Evolutionary conservation across 805 yeast species (phyloP).

Genomic region (Soucietia sequanensis): DNA sequence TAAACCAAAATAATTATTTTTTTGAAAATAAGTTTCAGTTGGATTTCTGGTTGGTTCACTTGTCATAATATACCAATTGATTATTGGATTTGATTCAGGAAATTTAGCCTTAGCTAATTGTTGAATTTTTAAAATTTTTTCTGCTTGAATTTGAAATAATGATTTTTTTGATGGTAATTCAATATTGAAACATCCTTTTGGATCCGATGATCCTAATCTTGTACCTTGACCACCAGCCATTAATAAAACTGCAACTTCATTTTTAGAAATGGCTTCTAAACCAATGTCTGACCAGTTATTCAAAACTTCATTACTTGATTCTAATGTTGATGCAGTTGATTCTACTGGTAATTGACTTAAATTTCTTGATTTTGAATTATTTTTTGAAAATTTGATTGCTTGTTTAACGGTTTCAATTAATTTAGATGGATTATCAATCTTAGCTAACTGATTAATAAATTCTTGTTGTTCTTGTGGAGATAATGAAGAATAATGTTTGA

Average conservation of each 20-base stretch:
- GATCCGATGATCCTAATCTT: slow-evolving; percentile 82
- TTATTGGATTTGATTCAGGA: slow-evolving; percentile 25
- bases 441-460: slow-evolving; percentile 41
- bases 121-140: slow-evolving; percentile 68
- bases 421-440: slow-evolving; percentile 39
- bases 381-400: slow-evolving; percentile 44
- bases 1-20: slow-evolving; percentile 72
- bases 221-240: slow-evolving; percentile 99
- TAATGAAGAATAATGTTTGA: slow-evolving; percentile 45
- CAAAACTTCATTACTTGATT: slow-evolving; percentile 29
- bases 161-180: slow-evolving; percentile 82
- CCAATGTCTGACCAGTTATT: slow-evolving; percentile 54
- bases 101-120: slow-evolving; percentile 41
- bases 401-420: slow-evolving; percentile 42
- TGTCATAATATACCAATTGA: slow-evolving; percentile 95
- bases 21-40: slow-evolving; percentile 69
- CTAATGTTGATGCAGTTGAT: slow-evolving; percentile 49
- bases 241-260: slow-evolving; percentile 82
- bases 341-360: slow-evolving; percentile 51
- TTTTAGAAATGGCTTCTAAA: slow-evolving; percentile 59
- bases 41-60: slow-evolving; percentile 78
- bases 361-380: slow-evolving; percentile 17
- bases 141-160: slow-evolving; percentile 91
- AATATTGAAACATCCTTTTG: slow-evolving; percentile 93
- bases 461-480: slow-evolving; percentile 28